Evolutionary conservation across 148 eudicot genomes (phyloP), one percentile per base, ranked within the genome.

Genomic region (Gaultheria prostrata): DNA sequence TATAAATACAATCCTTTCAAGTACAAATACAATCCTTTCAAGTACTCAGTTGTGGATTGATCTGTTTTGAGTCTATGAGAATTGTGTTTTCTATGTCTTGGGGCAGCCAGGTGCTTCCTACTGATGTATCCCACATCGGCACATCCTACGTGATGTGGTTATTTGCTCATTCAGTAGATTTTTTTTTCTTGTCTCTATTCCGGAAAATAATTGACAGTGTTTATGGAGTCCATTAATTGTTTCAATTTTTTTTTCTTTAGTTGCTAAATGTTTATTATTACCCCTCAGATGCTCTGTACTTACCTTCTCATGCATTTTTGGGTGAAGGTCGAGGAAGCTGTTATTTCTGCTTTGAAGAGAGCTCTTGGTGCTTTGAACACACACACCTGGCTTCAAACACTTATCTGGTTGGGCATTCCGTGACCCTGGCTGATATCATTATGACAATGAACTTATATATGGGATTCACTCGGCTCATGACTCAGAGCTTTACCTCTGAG

Each of bases 381-480:
- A n/a, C n/a, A 26, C 87, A 94, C 87, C 91, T 94, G 67, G 89
- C 92, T 57, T 91, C 91, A 51, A 92, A 87, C 85, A 94, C 95
- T 56, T 94, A 80, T 76, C 88, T 94, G 76, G 95, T 93, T 85
- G 96, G 98, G 26, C 86, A 94, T 79, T 43, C 80, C 43, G 90
- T 94, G 71, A 94, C 96, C 6, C 86, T 94, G 57, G 98, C 98
- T 83, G 98, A 94, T 83, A 92, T 94, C 45, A 69, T 94, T 26
- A 82, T 86, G 89, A 88, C 91, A 17, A 89, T 91, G 82, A 92
- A 93, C 85, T 84, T 94, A 87, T 81, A 71, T 32, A 0, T 14
- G 57, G 98, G 95, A 28, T 89, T 89, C 76, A 83, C 30, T 21
- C 14, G 12, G 53, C 13, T 93, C 81, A 39, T 93, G 93, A 93